Conservation (phyloP, 1,284 basidiomycete species). For the Hypsizygus ulmarius region DNA sequence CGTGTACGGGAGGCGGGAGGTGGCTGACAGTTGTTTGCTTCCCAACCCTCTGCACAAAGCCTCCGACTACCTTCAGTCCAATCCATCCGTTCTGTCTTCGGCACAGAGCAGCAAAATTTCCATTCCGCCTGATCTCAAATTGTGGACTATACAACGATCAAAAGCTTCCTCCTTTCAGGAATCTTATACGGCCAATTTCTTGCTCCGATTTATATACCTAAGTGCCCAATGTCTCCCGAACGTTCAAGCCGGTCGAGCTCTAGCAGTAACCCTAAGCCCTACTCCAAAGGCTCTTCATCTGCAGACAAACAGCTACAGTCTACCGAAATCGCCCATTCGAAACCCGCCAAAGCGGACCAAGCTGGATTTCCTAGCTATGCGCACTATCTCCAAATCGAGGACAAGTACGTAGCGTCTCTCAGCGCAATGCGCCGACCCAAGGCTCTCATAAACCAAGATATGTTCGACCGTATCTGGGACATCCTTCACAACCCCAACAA, state of each 20-base stretch:
- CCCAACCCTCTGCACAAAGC: too few species aligned
- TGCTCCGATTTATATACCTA: background rate
- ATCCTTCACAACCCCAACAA: constrained; percentile 51
- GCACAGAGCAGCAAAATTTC: too few species aligned
- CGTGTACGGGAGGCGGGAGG: too few species aligned
- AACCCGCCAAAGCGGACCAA: constrained; percentile 10
- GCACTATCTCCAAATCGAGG: constrained; percentile 55
- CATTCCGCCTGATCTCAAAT: too few species aligned
- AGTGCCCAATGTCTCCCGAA: constrained; percentile 30
- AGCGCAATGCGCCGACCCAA: constrained; percentile 59
- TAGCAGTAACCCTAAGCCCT: constrained; percentile 30
- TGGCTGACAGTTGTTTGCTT: too few species aligned
- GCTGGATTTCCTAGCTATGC: constrained; percentile 54
- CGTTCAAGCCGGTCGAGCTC: constrained; percentile 21
- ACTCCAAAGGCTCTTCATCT: constrained; percentile 23
- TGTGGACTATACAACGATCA: too few species aligned
- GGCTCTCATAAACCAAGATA: constrained; percentile 64
- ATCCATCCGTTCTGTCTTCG: too few species aligned
- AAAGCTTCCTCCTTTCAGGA: too few species aligned
- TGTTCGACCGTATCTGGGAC: constrained; percentile 69
- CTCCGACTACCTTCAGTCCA: too few species aligned
- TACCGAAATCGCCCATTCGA: constrained; percentile 6
- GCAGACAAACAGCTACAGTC: constrained; percentile 10
- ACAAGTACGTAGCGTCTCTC: constrained; percentile 53
- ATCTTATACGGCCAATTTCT: too few species aligned